Evolutionary conservation across 106 monocot species (phyloP).

Genomic region (Posidonia australis): DNA sequence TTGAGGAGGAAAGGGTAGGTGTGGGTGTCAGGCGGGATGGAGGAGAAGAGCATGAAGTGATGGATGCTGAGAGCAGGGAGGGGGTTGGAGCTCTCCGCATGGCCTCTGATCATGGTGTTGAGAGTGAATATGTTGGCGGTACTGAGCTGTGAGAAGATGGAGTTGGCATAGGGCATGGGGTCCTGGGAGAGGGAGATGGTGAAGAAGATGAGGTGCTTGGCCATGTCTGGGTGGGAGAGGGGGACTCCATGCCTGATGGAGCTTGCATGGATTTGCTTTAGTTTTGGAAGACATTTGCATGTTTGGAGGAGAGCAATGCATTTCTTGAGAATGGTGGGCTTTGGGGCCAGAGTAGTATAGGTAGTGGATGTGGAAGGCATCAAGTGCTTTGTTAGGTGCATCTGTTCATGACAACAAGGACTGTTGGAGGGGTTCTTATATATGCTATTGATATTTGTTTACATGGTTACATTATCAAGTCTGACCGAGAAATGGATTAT

Average conservation of each 20-base stretch:
- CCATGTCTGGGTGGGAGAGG: slow-evolving; percentile 1
- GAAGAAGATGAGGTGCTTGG: slow-evolving; percentile 5
- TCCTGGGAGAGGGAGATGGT: not conserved
- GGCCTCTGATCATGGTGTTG: slow-evolving; percentile 78
- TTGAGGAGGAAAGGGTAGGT: slow-evolving; percentile 88
- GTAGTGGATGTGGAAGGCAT: not conserved
- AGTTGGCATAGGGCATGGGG: slow-evolving; percentile 1
- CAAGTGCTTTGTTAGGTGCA: not conserved
- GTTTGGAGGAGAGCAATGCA: slow-evolving; percentile 4
- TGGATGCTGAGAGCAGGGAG: slow-evolving; percentile 44
- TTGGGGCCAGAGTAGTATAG: not conserved
- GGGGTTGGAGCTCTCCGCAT: slow-evolving; percentile 43
- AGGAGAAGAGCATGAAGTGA: slow-evolving; percentile 22
- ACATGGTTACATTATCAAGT: too few species aligned
- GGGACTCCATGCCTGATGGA: not conserved
- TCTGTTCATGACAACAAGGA: not conserved
- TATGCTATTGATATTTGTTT: too few species aligned
- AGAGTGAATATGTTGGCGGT: slow-evolving; percentile 55
- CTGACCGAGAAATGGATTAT: too few species aligned
- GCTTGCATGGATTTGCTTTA: slow-evolving; percentile 1
- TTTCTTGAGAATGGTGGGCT: not conserved
- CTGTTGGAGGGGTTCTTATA: too few species aligned
- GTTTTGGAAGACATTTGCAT: not conserved
- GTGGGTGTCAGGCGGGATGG: slow-evolving; percentile 49
- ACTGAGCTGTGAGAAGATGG: slow-evolving; percentile 15